These are phyloP conservation scores for Sporothrix variecibatus DNA, from an alignment of 2,329 filamentous ascomycete species.

Conservation along the genomic window DNA sequence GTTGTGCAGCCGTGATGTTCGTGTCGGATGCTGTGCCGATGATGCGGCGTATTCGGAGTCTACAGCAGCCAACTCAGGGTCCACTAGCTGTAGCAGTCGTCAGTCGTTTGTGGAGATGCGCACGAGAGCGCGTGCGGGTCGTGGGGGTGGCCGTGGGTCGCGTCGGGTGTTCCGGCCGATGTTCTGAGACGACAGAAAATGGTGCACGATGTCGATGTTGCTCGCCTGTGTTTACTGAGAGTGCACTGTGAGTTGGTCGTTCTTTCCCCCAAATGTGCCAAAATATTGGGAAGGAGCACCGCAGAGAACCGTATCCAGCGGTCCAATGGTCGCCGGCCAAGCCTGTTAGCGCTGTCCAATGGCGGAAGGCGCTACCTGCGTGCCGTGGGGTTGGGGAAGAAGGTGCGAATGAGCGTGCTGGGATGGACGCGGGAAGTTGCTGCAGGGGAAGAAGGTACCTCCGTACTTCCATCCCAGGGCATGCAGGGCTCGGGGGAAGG, in stretches of 20 bases:
- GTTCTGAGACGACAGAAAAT: not conserved
- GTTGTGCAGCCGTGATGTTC: not conserved
- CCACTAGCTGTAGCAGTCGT: not conserved
- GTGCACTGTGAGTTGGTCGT: not conserved
- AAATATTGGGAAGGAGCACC: not conserved
- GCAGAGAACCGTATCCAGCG: not conserved
- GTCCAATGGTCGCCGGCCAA: not conserved
- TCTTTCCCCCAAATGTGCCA: not conserved
- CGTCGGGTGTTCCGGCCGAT: not conserved
- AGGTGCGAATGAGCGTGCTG: constrained; percentile 18
- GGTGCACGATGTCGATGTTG: constrained; percentile 14
- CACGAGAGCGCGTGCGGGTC: not conserved
- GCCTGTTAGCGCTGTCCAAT: constrained; percentile 21
- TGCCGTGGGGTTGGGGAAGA: constrained; percentile 18
- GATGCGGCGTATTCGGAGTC: not conserved
- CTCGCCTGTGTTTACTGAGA: not conserved
- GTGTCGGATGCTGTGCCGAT: not conserved
- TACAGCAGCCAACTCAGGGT: not conserved
- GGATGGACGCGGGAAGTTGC: not conserved
- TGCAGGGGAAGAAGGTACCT: constrained; percentile 12
- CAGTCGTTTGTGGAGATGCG: not conserved
- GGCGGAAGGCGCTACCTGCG: constrained; percentile 22
- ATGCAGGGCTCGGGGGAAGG: not conserved
- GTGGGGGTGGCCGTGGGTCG: constrained; percentile 9
- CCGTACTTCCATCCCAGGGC: not conserved